Conservation (phyloP, 2,329 filamentous ascomycete genomes). For the Zymoseptoria tritici region DNA sequence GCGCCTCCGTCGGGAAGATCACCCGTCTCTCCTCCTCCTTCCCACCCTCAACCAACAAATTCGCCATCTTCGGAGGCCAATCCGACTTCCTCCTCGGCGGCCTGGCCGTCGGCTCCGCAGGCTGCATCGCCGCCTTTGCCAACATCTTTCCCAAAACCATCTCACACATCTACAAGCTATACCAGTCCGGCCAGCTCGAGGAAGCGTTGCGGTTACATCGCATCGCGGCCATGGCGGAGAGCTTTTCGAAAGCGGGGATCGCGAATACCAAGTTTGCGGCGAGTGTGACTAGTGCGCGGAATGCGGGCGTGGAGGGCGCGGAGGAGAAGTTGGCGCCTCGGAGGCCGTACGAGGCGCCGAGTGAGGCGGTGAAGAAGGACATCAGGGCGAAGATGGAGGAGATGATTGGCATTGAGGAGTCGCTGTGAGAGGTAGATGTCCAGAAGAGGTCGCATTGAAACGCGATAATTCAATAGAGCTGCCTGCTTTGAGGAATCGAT, state of each 20-base stretch:
- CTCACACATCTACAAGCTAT: slow-evolving; percentile 51
- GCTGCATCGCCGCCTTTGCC: slow-evolving; percentile 52
- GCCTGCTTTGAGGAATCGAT: not conserved
- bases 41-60: slow-evolving; percentile 41
- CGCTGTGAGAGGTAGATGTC: slow-evolving; percentile 12
- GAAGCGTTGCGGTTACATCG: slow-evolving; percentile 54
- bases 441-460: not conserved
- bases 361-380: slow-evolving; percentile 38
- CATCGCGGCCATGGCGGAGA: slow-evolving; percentile 55
- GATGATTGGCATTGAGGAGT: slow-evolving; percentile 36
- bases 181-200: slow-evolving; percentile 45
- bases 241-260: slow-evolving; percentile 56
- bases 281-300: slow-evolving; percentile 50
- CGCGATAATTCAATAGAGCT: not conserved
- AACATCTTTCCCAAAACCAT: slow-evolving; percentile 49
- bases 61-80: slow-evolving; percentile 65
- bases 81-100: slow-evolving; percentile 60
- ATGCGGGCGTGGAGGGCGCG: slow-evolving; percentile 54
- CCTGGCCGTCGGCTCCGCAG: slow-evolving; percentile 45
- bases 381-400: slow-evolving; percentile 36
- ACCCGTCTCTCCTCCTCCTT: slow-evolving; percentile 51
- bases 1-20: slow-evolving; percentile 67
- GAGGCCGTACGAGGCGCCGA: slow-evolving; percentile 51
- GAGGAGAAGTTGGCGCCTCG: slow-evolving; percentile 52
- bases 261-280: slow-evolving; percentile 59